A percentile compares a stretch with the other conserved stretches of the same genome.
Evolutionary conservation across 192 early-diverging fungal genomes (phyloP).

Genomic region (Rhizoclosmatium globosum): DNA sequence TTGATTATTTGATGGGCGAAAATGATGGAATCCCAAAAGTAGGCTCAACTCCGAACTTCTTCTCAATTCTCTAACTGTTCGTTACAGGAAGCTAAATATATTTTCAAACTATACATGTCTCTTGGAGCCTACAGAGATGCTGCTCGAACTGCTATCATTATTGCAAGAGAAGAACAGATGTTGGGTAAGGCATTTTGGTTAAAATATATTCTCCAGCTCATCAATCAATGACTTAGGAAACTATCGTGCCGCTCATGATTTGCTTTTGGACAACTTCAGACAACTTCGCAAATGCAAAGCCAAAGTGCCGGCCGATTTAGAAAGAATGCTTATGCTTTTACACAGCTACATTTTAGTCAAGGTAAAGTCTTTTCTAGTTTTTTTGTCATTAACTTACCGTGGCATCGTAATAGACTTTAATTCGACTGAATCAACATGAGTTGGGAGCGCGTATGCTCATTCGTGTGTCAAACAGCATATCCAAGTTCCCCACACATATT

Average conservation of each 20-base stretch:
- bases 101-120: conserved; percentile 70
- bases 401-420: conserved; percentile 46
- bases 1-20: conserved; percentile 68
- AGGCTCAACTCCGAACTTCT: conserved; percentile 4
- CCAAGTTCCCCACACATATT: conserved; percentile 63
- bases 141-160: conserved; percentile 64
- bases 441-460: conserved; percentile 64
- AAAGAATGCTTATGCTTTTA: conserved; percentile 64
- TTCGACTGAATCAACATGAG: conserved; percentile 57
- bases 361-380: conserved; percentile 39
- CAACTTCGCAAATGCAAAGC: conserved; percentile 51
- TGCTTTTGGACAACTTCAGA: conserved; percentile 61
- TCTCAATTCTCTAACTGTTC: background rate
- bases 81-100: conserved; percentile 63
- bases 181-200: conserved; percentile 32
- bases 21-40: conserved; percentile 63
- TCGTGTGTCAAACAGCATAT: conserved; percentile 61
- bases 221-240: conserved; percentile 41
- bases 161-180: conserved; percentile 65
- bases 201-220: background rate
- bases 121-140: conserved; percentile 61
- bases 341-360: conserved; percentile 71
- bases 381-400: background rate
- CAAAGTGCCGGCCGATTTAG: conserved; percentile 59
- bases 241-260: conserved; percentile 62